These are phyloP conservation scores for Aspergillus aculeatinus DNA, from an alignment of 2,329 filamentous ascomycete genomes.

Conservation along the genomic window DNA sequence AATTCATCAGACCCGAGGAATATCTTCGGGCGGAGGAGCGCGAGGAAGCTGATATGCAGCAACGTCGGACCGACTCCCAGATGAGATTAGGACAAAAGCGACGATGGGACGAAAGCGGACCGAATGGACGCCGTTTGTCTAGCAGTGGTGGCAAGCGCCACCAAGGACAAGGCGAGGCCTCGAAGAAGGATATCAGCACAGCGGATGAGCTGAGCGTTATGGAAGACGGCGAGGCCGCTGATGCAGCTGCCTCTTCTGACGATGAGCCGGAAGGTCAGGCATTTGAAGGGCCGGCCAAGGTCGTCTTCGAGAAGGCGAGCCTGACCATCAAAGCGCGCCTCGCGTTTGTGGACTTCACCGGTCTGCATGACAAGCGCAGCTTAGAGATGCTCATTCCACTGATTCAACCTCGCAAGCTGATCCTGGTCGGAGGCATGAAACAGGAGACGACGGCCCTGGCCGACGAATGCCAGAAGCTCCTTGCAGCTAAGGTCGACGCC, in stretches of 20 bases:
- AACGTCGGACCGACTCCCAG: constrained; percentile 55
- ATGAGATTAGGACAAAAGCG: constrained; percentile 83
- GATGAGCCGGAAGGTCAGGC: constrained; percentile 52
- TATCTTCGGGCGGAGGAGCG: constrained; percentile 91
- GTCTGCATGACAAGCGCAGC: constrained; percentile 88
- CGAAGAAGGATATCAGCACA: constrained; percentile 44
- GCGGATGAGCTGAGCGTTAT: constrained; percentile 50
- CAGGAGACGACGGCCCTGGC: constrained; percentile 79
- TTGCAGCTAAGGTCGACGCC: constrained; percentile 45
- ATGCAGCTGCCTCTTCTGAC: constrained; percentile 56
- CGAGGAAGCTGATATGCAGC: constrained; percentile 68
- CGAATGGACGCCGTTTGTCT: constrained; percentile 38
- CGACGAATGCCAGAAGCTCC: constrained; percentile 71
- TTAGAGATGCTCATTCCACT: constrained; percentile 92
- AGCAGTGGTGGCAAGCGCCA: constrained; percentile 61
- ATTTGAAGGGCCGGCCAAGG: constrained; percentile 70
- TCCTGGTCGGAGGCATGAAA: constrained; percentile 78
- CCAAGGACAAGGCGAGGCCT: constrained; percentile 43
- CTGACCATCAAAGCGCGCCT: constrained; percentile 72
- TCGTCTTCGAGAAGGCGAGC: constrained; percentile 63
- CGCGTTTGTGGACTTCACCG: constrained; percentile 86
- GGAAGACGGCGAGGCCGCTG: constrained; percentile 58
- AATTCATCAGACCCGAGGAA: constrained; percentile 89
- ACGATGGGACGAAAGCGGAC: constrained; percentile 77
- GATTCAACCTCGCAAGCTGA: constrained; percentile 89